phyloP scores from a whole-genome alignment of 106 monocot genomes.

The Dactylorhiza incarnata region DNA sequence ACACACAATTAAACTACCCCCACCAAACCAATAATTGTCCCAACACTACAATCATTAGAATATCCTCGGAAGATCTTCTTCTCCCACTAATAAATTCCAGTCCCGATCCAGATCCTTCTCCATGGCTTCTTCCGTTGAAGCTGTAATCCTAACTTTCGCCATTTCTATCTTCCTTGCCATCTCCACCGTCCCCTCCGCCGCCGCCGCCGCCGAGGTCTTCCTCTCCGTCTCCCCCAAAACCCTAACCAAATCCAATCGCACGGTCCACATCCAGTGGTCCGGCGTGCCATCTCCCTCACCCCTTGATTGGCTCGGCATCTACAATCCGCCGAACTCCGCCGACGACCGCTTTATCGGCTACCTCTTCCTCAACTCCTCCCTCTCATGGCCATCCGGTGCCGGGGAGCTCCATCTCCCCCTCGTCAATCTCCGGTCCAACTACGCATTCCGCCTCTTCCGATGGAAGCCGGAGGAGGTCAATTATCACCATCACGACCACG shows the following conservation, averaged over 20 bases:
- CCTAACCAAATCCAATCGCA: conserved; percentile 45
- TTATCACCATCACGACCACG: conserved; percentile 60
- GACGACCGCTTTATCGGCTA: conserved; percentile 80
- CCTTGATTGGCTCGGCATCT: conserved; percentile 90
- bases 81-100: no score
- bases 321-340: conserved; percentile 63
- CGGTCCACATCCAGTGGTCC: conserved; percentile 56
- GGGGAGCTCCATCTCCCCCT: conserved; percentile 69
- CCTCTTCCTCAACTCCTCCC: conserved; percentile 65
- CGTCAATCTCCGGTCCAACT: conserved; percentile 61
- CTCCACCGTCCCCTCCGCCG: conserved; percentile 8
- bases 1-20: no score
- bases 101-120: background rate
- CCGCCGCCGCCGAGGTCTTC: conserved; percentile 19
- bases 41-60: no score
- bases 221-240: conserved; percentile 51
- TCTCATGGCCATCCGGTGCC: conserved; percentile 40
- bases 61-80: no score
- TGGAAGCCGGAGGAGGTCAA: conserved; percentile 56
- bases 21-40: no score
- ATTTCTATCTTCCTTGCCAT: conserved; percentile 10
- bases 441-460: conserved; percentile 76
- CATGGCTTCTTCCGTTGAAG: background rate
- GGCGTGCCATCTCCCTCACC: conserved; percentile 51
- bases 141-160: background rate